Percentiles rank a stretch among this genome's conserved stretches.
These are phyloP conservation scores for Jacaranda mimosifolia DNA, from an alignment of 257 asterid species.

Conservation along the genomic window DNA sequence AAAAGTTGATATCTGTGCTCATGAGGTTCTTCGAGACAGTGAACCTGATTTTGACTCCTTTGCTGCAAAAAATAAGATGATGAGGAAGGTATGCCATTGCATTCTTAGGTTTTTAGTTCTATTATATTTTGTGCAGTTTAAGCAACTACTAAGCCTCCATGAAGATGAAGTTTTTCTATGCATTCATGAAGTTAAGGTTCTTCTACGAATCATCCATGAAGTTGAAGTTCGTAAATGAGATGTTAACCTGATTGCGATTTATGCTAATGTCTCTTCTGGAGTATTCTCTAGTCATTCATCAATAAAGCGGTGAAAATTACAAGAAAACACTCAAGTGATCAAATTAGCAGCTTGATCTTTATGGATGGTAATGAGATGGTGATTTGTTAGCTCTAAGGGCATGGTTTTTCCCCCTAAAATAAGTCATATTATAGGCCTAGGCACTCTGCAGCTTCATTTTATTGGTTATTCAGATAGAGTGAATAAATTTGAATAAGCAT, in stretches of 20 bases:
- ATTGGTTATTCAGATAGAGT: neutral
- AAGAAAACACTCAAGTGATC: neutral
- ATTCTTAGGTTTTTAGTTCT: neutral
- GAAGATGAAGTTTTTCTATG: neutral
- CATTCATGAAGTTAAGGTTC: too few species aligned
- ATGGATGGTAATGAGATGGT: neutral
- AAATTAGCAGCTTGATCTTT: neutral
- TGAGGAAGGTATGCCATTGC: constrained; percentile 52
- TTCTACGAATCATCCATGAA: neutral
- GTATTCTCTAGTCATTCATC: neutral
- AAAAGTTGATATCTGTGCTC: constrained; percentile 70
- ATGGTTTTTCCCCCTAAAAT: neutral
- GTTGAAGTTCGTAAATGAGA: neutral
- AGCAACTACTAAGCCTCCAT: neutral
- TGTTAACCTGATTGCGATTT: neutral
- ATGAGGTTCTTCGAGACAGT: constrained; percentile 72
- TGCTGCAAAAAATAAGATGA: constrained; percentile 47
- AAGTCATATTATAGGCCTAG: neutral
- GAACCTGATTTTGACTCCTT: constrained; percentile 50
- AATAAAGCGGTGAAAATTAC: neutral
- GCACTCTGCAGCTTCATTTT: neutral
- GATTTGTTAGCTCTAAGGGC: neutral
- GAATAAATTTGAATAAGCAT: neutral
- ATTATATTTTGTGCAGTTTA: neutral
- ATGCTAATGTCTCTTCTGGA: neutral